Conservation (phyloP, 139 green algal species). For the Dunaliella primolecta region DNA sequence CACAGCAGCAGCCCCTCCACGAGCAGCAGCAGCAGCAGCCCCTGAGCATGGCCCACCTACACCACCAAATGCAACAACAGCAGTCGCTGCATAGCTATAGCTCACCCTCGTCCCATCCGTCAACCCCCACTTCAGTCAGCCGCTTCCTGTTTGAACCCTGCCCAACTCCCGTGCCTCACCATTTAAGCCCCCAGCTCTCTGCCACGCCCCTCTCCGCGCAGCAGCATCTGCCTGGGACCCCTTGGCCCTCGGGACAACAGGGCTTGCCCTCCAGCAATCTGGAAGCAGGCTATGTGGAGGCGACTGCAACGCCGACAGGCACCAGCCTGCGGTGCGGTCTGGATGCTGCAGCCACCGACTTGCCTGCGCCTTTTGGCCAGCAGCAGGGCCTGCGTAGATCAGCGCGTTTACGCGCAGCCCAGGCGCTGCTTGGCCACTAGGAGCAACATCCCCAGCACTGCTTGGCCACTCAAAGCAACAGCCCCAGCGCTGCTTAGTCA, state of each 20-base stretch:
- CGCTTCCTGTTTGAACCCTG: no score
- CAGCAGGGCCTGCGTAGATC: background rate
- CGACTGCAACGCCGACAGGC: background rate
- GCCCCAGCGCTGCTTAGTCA: no score
- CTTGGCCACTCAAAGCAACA: no score
- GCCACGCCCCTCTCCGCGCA: no score
- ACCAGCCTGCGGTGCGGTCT: background rate
- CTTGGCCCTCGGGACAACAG: no score
- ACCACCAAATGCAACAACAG: background rate
- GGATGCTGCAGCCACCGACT: background rate
- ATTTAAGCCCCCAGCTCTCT: no score
- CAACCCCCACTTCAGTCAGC: no score
- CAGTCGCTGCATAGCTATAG: background rate
- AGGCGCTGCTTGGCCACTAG: background rate
- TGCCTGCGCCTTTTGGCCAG: background rate
- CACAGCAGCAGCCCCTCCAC: background rate
- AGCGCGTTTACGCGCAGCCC: background rate
- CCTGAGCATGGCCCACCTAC: background rate
- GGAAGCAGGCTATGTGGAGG: background rate
- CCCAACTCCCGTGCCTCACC: no score
- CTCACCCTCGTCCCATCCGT: no score
- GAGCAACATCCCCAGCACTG: no score
- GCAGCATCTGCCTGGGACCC: no score
- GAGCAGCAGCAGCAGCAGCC: background rate
- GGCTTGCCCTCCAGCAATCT: no score